Percentiles rank a stretch among this genome's conserved stretches.
Conservation (phyloP, 805 yeast species). For the Yarrowia deformans region DNA sequence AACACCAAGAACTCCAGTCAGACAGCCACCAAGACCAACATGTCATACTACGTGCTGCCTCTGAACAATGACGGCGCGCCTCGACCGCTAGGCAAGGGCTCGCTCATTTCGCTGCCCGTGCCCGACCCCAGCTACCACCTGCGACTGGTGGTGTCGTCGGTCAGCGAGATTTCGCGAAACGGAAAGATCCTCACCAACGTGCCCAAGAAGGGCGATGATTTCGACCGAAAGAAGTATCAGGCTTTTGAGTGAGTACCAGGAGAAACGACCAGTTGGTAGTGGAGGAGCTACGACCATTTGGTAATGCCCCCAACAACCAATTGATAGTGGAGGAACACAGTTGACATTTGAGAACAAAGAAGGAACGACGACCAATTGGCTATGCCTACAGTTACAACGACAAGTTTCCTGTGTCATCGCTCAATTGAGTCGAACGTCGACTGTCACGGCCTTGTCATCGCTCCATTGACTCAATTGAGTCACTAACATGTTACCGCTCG, state of each 20-base stretch:
- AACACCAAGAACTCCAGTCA: neutral
- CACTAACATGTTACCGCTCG: too few species aligned
- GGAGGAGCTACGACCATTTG: too few species aligned
- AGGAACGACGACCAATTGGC: too few species aligned
- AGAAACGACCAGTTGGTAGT: neutral
- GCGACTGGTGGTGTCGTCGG: slow-evolving; percentile 73
- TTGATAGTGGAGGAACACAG: too few species aligned
- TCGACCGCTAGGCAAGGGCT: slow-evolving; percentile 49
- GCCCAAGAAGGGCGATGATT: slow-evolving; percentile 59
- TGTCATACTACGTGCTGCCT: slow-evolving; percentile 42
- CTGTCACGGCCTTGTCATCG: too few species aligned
- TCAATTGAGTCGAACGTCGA: too few species aligned
- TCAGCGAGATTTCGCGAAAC: slow-evolving; percentile 71
- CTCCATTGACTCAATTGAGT: neutral
- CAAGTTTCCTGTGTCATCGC: too few species aligned
- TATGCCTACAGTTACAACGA: too few species aligned
- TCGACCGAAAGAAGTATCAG: slow-evolving; percentile 64
- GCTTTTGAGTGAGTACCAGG: slow-evolving; percentile 49
- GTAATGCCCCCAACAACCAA: too few species aligned
- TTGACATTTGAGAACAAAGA: too few species aligned
- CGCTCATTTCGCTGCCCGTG: slow-evolving; percentile 52
- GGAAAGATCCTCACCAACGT: slow-evolving; percentile 79
- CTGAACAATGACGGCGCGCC: slow-evolving; percentile 48
- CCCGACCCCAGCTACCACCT: slow-evolving; percentile 55
- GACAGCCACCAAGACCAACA: neutral